Percentiles rank a stretch among this genome's conserved stretches.
These are phyloP conservation scores for Xylaria sp. DNA, from an alignment of 2,329 filamentous ascomycete genomes.

Conservation along the genomic window DNA sequence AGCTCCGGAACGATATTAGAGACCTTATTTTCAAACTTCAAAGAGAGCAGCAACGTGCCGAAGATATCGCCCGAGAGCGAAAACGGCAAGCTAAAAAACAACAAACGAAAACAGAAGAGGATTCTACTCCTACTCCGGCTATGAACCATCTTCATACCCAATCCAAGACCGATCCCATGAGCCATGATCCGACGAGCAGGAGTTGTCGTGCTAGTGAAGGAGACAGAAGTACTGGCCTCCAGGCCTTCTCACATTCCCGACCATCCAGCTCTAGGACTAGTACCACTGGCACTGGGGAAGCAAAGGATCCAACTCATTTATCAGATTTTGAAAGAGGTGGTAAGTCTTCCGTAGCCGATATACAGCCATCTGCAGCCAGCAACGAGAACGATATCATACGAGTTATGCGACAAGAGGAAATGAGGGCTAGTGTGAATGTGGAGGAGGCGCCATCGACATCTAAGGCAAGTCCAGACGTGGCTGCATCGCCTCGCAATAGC, in stretches of 20 bases:
- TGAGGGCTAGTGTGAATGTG: neutral
- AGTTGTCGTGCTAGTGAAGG: neutral
- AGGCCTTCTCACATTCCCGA: neutral
- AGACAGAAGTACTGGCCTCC: constrained; percentile 15
- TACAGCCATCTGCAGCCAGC: neutral
- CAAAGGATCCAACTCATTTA: neutral
- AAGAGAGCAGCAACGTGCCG: constrained; percentile 62
- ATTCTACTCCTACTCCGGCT: neutral
- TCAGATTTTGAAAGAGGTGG: neutral
- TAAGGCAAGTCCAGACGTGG: neutral
- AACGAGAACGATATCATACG: neutral
- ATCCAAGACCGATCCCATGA: neutral
- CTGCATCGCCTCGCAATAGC: constrained; percentile 17
- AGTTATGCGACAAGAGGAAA: constrained; percentile 3
- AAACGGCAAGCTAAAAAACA: constrained; percentile 44
- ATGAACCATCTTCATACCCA: neutral
- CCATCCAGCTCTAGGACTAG: constrained; percentile 12
- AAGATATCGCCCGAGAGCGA: constrained; percentile 54
- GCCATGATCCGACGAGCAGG: neutral
- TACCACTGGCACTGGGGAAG: constrained; percentile 5
- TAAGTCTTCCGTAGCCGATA: neutral
- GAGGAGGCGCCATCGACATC: constrained; percentile 6
- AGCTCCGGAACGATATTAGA: constrained; percentile 74
- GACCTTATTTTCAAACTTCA: constrained; percentile 73
- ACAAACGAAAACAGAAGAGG: constrained; percentile 8